A percentile compares a stretch with the other conserved stretches of the same genome.
These are phyloP conservation scores for Venturia oleaginea DNA, from an alignment of 2,329 filamentous ascomycete species.

Conservation along the genomic window DNA sequence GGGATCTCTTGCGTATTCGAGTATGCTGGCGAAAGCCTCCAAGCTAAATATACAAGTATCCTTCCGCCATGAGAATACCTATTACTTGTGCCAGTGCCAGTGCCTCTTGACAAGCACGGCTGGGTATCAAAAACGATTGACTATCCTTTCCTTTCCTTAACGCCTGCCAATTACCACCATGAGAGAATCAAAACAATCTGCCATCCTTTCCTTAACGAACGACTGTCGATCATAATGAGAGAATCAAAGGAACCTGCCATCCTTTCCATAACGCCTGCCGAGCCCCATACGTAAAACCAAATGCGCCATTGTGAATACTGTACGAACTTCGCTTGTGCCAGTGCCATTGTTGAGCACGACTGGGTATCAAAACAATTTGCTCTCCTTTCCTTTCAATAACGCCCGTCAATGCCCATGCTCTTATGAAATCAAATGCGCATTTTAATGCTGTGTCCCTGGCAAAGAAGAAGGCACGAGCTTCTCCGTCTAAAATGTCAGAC, in stretches of 20 bases:
- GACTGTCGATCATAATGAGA: no score
- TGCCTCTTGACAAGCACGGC: not conserved
- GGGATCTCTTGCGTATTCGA: not conserved
- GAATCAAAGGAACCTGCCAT: no score
- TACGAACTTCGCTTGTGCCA: not conserved
- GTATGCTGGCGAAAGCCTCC: not conserved
- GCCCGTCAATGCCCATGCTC: no score
- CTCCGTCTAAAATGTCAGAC: not conserved
- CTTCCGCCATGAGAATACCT: not conserved
- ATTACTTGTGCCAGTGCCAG: not conserved
- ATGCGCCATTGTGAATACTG: not conserved
- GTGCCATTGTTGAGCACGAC: no score
- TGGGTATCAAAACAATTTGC: no score
- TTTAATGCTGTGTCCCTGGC: no score
- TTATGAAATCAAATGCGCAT: no score
- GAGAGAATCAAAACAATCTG: no score
- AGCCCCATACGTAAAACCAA: not conserved
- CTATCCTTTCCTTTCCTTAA: not conserved
- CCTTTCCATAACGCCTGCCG: not conserved
- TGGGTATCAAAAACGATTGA: not conserved
- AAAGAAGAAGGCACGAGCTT: not conserved
- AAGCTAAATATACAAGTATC: not conserved
- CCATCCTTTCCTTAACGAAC: no score
- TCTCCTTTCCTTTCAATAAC: not conserved
- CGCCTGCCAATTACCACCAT: not conserved